Evolutionary conservation across 129 eudicot species (phyloP).

Genomic region (Flaveria ramosissima): DNA sequence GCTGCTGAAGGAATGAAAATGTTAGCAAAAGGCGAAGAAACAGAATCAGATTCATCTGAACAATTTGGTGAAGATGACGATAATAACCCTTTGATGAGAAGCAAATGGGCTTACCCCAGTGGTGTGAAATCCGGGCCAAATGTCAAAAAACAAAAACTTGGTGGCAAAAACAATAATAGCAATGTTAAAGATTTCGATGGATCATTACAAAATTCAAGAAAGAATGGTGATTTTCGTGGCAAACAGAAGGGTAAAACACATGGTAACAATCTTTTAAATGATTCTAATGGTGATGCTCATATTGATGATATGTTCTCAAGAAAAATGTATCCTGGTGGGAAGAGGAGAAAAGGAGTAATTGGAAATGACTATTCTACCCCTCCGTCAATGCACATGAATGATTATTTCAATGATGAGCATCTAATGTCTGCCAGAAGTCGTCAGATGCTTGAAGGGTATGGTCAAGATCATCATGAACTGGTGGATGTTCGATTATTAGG

Average conservation of each 20-base stretch:
- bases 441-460: constrained; percentile 44
- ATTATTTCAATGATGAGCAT: constrained; percentile 38
- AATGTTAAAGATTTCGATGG: constrained; percentile 41
- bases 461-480: constrained; percentile 45
- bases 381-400: constrained; percentile 44
- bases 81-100: constrained; percentile 87
- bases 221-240: constrained; percentile 38
- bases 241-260: constrained; percentile 60
- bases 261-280: constrained; percentile 40
- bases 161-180: constrained; percentile 44
- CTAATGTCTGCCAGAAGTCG: constrained; percentile 50
- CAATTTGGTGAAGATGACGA: constrained; percentile 62
- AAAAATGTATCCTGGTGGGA: constrained; percentile 40
- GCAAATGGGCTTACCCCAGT: constrained; percentile 80
- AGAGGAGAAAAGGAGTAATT: constrained; percentile 59
- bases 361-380: constrained; percentile 44
- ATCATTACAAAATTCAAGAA: constrained; percentile 41
- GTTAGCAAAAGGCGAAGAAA: constrained; percentile 66
- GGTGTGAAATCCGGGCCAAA: constrained; percentile 48
- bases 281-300: constrained; percentile 35
- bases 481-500: constrained; percentile 50
- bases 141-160: constrained; percentile 46
- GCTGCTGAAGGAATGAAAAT: constrained; percentile 49
- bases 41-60: constrained; percentile 91
- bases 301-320: constrained; percentile 38